These are phyloP conservation scores for Atkinsonella hypoxylon DNA, from an alignment of 2,329 filamentous ascomycete species.

Conservation along the genomic window DNA sequence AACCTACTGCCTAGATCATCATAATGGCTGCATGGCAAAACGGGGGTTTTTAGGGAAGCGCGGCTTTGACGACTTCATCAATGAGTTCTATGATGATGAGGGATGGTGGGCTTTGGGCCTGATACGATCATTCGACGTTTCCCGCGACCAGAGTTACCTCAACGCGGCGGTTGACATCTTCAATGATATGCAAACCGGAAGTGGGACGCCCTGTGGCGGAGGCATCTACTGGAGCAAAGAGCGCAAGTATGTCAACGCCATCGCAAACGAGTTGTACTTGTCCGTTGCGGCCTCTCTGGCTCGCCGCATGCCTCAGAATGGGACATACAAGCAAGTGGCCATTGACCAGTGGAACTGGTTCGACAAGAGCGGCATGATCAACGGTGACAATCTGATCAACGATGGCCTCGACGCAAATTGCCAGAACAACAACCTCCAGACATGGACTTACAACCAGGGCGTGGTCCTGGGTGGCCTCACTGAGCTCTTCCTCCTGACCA, in stretches of 20 bases:
- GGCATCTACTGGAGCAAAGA: conserved; percentile 47
- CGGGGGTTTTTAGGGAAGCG: conserved; percentile 21
- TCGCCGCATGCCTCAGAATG: conserved; percentile 30
- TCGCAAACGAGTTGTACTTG: conserved; percentile 47
- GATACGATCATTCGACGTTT: conserved; percentile 44
- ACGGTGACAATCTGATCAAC: conserved; percentile 36
- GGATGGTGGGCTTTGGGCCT: conserved; percentile 53
- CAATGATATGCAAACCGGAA: conserved; percentile 41
- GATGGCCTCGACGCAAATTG: conserved; percentile 38
- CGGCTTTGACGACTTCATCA: conserved; percentile 31
- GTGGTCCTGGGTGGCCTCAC: conserved; percentile 42
- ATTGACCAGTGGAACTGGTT: conserved; percentile 42
- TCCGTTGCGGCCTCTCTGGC: conserved; percentile 40
- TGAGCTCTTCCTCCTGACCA: conserved; percentile 36
- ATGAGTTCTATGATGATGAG: conserved; percentile 47
- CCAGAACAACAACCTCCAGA: conserved; percentile 37
- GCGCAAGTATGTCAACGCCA: conserved; percentile 38
- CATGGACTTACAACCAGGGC: conserved; percentile 47
- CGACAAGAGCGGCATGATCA: conserved; percentile 37
- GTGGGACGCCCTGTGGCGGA: conserved; percentile 35
- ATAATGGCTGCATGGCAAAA: conserved; percentile 19
- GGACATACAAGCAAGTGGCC: conserved; percentile 36
- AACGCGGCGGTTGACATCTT: conserved; percentile 40
- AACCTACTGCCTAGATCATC: conserved; percentile 21
- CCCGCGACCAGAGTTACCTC: conserved; percentile 39